Evolutionary conservation across 148 eudicot genomes (phyloP).

Genomic region (Linanthus parryae): DNA sequence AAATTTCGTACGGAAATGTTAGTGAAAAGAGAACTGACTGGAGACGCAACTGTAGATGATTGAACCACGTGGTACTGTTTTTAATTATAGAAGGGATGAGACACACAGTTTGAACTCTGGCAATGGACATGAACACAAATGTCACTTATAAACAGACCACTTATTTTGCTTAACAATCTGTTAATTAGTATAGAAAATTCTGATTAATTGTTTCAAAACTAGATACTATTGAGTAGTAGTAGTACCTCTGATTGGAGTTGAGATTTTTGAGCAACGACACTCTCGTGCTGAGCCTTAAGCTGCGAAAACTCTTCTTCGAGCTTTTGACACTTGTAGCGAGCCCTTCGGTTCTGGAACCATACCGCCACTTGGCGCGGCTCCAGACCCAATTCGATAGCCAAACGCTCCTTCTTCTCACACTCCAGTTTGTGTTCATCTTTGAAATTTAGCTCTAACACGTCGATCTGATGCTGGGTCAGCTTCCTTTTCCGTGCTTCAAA

Average conservation of each 20-base stretch:
- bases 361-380: conserved; percentile 91
- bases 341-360: conserved; percentile 90
- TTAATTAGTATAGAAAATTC: too few relatives aligned
- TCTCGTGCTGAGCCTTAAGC: conserved; percentile 41
- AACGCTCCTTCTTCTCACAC: conserved; percentile 61
- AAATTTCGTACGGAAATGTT: too few relatives aligned
- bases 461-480: conserved; percentile 54
- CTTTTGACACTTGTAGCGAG: conserved; percentile 83
- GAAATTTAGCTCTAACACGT: conserved; percentile 48
- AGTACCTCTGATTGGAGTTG: not conserved
- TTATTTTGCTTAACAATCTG: too few relatives aligned
- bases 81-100: too few relatives aligned
- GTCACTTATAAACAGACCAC: too few relatives aligned
- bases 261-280: conserved; percentile 44
- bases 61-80: too few relatives aligned
- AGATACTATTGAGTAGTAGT: conserved; percentile 4
- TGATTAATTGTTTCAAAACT: too few relatives aligned
- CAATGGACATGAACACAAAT: too few relatives aligned
- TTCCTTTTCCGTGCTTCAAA: too few relatives aligned
- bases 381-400: conserved; percentile 64
- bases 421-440: conserved; percentile 73
- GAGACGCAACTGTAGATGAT: too few relatives aligned
- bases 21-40: too few relatives aligned
- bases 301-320: conserved; percentile 67
- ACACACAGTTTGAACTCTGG: too few relatives aligned